Evolutionary conservation across 2,329 filamentous ascomycete genomes (phyloP), one percentile per base, ranked within the genome.

Genomic region (Epichloe baconii): DNA sequence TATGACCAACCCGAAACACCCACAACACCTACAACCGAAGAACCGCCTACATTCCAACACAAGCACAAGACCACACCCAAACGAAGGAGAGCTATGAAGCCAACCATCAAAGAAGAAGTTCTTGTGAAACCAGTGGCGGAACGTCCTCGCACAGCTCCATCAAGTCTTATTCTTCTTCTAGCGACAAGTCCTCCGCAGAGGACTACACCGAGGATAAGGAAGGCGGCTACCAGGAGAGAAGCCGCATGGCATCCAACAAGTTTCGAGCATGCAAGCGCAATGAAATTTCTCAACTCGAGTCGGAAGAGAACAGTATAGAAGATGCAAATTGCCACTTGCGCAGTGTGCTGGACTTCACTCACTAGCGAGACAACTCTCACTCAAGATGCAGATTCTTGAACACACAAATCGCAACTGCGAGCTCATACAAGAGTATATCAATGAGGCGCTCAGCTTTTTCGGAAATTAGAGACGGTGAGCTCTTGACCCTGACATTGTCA

Each of bases 241-340:
- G 58, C 17, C 58, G 60, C 10, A 19, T 59, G 8, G 59, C 60
- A 3, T 59, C 61, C 46, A 62, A 58, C 49, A 61, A 56, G 31
- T 60, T 60, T 34, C 57, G 23, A 23, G 23, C 23, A 23, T 6
- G 23, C 23, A 23, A 6, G 23, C 23, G 23, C 23, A 23, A 23
- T 2, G 23, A 2, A 23, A 23, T 7, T 23, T 23, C 6, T 23
- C 23, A 23, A n/a, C n/a, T n/a, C 23, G 23, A 23, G 6, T 23
- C 6, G 23, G 23, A 23, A 23, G 23, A 23, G 1, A 23, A 7
- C 23, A 23, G 23, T 23, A 23, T 7, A 7, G 23, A 23, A 23
- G 23, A 7, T 23, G 23, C 23, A 7, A 23, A 23, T 23, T 23
- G 23, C 23, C 23, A 23, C 6, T 7, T 23, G 23, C 23, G 23